Conservation (phyloP, 495 filamentous ascomycete species). For the Cercophora newfieldiana region DNA sequence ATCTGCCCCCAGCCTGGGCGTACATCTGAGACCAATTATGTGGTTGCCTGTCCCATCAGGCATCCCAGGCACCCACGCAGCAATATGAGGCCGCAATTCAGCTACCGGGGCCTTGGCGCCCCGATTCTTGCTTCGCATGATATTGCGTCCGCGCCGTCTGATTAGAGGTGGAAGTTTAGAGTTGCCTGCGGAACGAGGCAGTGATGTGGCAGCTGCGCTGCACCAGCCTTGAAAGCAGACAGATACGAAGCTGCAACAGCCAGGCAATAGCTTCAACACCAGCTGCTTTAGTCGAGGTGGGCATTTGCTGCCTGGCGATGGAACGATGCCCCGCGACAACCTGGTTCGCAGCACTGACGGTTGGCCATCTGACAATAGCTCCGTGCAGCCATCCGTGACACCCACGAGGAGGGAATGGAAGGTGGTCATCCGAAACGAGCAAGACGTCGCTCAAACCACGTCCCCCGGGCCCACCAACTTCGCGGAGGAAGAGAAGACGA, state of each 20-base stretch:
- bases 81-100: slow-evolving; percentile 28
- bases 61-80: slow-evolving; percentile 31
- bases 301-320: neutral
- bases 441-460: slow-evolving; percentile 15
- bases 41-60: slow-evolving; percentile 29
- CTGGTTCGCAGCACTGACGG: neutral
- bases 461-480: neutral
- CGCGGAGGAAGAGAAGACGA: neutral
- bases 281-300: neutral
- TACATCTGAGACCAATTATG: slow-evolving; percentile 32
- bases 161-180: neutral
- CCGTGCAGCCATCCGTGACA: slow-evolving; percentile 9
- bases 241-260: neutral
- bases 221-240: neutral
- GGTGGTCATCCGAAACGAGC: slow-evolving; percentile 16
- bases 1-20: slow-evolving; percentile 20
- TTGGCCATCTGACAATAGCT: neutral
- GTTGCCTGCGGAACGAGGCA: neutral
- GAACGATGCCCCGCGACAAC: neutral
- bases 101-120: slow-evolving; percentile 32
- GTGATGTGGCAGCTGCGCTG: neutral
- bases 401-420: neutral
- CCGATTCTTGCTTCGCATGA: slow-evolving; percentile 22
- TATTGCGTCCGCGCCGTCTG: slow-evolving; percentile 13
- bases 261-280: neutral